Evolutionary conservation across 2,329 filamentous ascomycete genomes (phyloP).

Genomic region (Botrytis medusae): DNA sequence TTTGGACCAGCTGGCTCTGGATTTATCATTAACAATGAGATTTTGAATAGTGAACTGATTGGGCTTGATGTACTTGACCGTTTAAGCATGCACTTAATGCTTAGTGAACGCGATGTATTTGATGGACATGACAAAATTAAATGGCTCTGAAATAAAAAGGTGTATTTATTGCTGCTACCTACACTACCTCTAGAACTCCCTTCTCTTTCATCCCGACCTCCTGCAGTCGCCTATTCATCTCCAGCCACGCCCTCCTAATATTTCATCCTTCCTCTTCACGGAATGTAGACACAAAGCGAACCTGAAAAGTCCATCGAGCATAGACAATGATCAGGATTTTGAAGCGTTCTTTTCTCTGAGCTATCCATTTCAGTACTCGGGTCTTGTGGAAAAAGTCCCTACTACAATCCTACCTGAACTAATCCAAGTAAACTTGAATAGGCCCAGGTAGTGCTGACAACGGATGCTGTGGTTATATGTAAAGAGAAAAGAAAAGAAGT

Average conservation of each 20-base stretch:
- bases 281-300: conserved; percentile 20
- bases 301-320: conserved; percentile 17
- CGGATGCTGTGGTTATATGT: conserved; percentile 19
- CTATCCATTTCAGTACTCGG: conserved; percentile 16
- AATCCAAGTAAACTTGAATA: not conserved
- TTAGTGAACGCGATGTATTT: not conserved
- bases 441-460: not conserved
- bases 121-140: not conserved
- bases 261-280: not conserved
- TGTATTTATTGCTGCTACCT: not conserved
- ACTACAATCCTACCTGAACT: conserved; percentile 6
- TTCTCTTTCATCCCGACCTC: no score
- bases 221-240: not conserved
- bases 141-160: not conserved
- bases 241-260: not conserved
- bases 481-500: conserved; percentile 11
- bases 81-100: rapidly evolving
- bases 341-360: conserved; percentile 16
- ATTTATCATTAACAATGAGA: not conserved
- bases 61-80: not conserved
- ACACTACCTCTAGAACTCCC: not conserved
- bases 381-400: not conserved
- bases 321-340: conserved; percentile 17
- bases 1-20: not conserved
- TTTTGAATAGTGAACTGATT: not conserved